Evolutionary conservation across 768 basidiomycete genomes (phyloP).

Genomic region (Boletus reticulatus): DNA sequence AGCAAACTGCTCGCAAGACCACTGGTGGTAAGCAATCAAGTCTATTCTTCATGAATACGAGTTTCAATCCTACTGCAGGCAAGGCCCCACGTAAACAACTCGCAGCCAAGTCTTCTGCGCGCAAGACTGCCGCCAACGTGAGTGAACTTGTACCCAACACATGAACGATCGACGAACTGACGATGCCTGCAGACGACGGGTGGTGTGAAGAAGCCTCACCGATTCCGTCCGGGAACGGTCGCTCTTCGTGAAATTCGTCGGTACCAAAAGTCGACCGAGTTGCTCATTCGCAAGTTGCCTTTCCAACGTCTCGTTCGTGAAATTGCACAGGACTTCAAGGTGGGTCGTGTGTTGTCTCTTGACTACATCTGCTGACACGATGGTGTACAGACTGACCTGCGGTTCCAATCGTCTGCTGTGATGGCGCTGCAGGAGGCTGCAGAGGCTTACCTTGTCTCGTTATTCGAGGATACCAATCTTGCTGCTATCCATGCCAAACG

Average conservation of each 20-base stretch:
- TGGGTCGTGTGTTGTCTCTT: constrained; percentile 11
- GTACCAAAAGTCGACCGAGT: constrained; percentile 92
- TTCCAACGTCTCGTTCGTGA: constrained; percentile 95
- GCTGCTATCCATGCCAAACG: constrained; percentile 86
- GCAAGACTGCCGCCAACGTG: constrained; percentile 49
- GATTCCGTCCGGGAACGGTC: constrained; percentile 87
- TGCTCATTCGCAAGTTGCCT: constrained; percentile 88
- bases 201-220: constrained; percentile 96
- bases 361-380: not conserved
- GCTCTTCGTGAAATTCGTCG: constrained; percentile 91
- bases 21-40: constrained; percentile 81
- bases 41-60: not conserved
- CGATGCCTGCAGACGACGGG: constrained; percentile 61
- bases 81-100: constrained; percentile 73
- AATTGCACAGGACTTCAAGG: constrained; percentile 95
- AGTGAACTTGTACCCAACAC: not conserved
- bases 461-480: constrained; percentile 81
- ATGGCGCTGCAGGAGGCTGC: constrained; percentile 87
- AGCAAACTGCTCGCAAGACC: constrained; percentile 85
- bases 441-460: constrained; percentile 65
- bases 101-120: constrained; percentile 59
- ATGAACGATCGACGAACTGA: constrained; percentile 3
- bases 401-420: constrained; percentile 93
- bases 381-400: constrained; percentile 82
- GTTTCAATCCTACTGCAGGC: constrained; percentile 28